Evolutionary conservation across 805 yeast genomes (phyloP), one percentile per base, ranked within the genome.

Genomic region (Vanderwaltozyma polyspora): DNA sequence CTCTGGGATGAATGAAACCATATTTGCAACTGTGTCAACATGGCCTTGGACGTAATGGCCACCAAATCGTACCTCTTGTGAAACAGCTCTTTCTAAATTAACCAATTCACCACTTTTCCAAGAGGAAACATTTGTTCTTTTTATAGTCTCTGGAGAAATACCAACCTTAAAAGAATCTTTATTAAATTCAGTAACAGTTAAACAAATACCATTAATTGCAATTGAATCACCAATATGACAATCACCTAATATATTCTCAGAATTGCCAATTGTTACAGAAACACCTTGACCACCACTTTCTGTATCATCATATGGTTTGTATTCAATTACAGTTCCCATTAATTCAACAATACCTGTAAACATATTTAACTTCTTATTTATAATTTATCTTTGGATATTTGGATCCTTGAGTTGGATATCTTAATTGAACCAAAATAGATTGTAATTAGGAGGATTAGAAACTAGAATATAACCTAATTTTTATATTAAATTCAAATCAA

Each of bases 31-130:
- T 0, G 95, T 83, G 55, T 91, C 99, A 19, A 91, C 85, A 62
- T 91, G 99, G 5, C 98, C 99, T 51, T 91, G 98, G 3, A 91
- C 99, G 43, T 89, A 74, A 58, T 91, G 99, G 1, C 99, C 99
- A 17, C 99, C 99, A 49, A 87, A 74, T 42, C 98, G 67, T 6
- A 76, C 83, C 34, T 82, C 84, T 32, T 49, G 56, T 3, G 64
- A 67, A 22, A 91, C 85, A 0, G 99, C 99, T 39, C 99, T 68
- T 57, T 91, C 99, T 41, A 89, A 64, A 54, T 91, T 89, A 15
- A 91, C 95, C 38, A 66, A 68, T 14, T 70, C 55, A 2, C 84
- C 87, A 1, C 37, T 31, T 16, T 45, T 52, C 55, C 89, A 68
- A 8, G 59, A 58, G 1, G 86, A 89, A 29, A 91, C 61, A 43